These are phyloP conservation scores for Ceratocystis lukuohia DNA, from an alignment of 2,329 filamentous ascomycete species.

Conservation along the genomic window DNA sequence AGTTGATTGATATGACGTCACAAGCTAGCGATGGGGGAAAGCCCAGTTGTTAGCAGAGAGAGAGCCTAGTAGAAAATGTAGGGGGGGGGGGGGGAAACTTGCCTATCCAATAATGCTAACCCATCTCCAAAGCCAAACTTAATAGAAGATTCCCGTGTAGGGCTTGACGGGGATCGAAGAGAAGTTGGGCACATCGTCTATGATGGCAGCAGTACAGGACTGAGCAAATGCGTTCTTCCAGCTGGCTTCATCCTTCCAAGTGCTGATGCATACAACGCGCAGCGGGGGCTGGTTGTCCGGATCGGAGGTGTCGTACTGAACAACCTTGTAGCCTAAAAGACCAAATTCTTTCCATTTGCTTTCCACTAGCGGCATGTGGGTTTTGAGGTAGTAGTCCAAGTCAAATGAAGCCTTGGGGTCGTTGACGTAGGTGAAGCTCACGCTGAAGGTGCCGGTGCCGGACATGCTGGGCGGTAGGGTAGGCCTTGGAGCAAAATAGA, in stretches of 20 bases:
- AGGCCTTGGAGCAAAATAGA: neutral
- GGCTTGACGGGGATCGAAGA: slow-evolving; percentile 20
- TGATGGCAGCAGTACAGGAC: slow-evolving; percentile 21
- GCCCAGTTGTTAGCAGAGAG: neutral
- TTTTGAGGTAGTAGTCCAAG: slow-evolving; percentile 35
- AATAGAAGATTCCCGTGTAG: slow-evolving; percentile 13
- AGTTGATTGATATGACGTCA: neutral
- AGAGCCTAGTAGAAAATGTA: neutral
- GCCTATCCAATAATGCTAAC: neutral
- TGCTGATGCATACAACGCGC: slow-evolving; percentile 24
- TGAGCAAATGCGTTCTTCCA: slow-evolving; percentile 20
- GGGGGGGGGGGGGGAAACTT: neutral
- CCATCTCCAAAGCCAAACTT: neutral
- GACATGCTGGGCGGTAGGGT: neutral
- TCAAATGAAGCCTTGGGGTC: slow-evolving; percentile 29
- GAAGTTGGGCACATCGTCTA: slow-evolving; percentile 28
- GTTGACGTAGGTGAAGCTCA: slow-evolving; percentile 12
- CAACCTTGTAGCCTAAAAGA: slow-evolving; percentile 28
- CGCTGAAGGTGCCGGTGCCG: slow-evolving; percentile 10
- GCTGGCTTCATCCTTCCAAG: slow-evolving; percentile 24
- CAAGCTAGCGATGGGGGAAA: neutral
- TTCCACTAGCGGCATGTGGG: slow-evolving; percentile 34
- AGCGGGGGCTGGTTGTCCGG: slow-evolving; percentile 20
- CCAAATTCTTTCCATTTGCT: slow-evolving; percentile 30
- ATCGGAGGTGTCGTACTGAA: slow-evolving; percentile 22